Evolutionary conservation across 2,329 filamentous ascomycete genomes (phyloP).

Genomic region (Samsoniella hepiali): DNA sequence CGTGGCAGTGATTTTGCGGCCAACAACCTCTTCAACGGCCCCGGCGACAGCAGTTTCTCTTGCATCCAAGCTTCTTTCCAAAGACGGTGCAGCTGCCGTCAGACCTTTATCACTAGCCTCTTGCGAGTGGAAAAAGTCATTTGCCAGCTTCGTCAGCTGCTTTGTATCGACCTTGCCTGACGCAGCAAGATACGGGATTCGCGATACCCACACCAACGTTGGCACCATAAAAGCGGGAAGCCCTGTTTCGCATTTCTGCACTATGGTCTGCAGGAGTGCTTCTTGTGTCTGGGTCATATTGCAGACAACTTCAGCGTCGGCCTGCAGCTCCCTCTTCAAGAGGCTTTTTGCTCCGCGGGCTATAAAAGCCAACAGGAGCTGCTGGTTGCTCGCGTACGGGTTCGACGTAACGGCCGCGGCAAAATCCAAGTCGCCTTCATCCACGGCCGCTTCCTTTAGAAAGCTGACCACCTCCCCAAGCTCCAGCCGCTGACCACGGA

Average conservation of each 20-base stretch:
- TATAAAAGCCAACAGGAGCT: conserved; percentile 22
- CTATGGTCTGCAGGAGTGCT: conserved; percentile 14
- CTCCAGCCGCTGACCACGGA: conserved; percentile 21
- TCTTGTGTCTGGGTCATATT: conserved; percentile 1
- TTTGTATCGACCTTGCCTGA: conserved; percentile 25
- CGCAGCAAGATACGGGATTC: conserved; percentile 22
- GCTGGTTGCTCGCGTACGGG: neutral
- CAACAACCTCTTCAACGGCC: conserved; percentile 20
- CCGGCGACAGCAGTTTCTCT: conserved; percentile 16
- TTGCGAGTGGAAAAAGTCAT: conserved; percentile 8
- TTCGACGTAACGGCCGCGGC: conserved; percentile 18
- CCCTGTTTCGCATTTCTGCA: conserved; percentile 17
- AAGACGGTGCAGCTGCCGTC: too few relatives aligned
- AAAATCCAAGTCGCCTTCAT: conserved; percentile 20
- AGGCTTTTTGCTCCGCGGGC: conserved; percentile 14
- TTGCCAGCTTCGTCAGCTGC: conserved; percentile 16
- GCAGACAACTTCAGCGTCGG: conserved; percentile 18
- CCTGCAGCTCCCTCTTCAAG: conserved; percentile 18
- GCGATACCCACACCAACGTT: conserved; percentile 23
- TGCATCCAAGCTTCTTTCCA: neutral
- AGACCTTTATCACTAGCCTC: too few relatives aligned
- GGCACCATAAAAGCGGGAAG: conserved; percentile 26
- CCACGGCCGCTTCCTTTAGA: conserved; percentile 14
- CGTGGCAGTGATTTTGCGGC: conserved; percentile 11
- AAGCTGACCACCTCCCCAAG: conserved; percentile 15